Conservation (phyloP, 2,329 filamentous ascomycete genomes). For the Exophiala aquamarina region DNA sequence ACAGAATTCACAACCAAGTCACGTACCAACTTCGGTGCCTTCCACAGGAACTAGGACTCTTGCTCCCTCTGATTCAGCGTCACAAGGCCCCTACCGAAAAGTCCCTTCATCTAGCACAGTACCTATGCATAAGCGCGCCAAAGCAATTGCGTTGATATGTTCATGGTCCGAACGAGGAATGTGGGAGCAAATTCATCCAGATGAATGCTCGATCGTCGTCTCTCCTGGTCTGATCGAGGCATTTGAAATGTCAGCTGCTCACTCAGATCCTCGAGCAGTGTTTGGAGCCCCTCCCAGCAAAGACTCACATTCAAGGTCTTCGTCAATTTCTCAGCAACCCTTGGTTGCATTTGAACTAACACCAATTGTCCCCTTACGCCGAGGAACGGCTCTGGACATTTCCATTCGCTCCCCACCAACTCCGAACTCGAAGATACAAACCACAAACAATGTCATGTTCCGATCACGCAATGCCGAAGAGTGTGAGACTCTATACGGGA, state of each 20-base stretch:
- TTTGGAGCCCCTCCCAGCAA: constrained; percentile 24
- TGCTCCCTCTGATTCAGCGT: constrained; percentile 78
- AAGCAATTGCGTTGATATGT: constrained; percentile 61
- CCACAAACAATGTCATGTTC: constrained; percentile 83
- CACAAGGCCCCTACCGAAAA: constrained; percentile 67
- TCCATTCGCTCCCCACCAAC: constrained; percentile 88
- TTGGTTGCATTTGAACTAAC: constrained; percentile 79
- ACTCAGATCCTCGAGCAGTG: constrained; percentile 33
- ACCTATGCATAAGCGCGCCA: constrained; percentile 48
- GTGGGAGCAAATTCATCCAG: constrained; percentile 62
- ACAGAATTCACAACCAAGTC: constrained; percentile 39
- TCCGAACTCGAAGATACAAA: constrained; percentile 66
- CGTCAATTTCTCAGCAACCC: constrained; percentile 43
- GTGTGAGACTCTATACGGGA: constrained; percentile 76
- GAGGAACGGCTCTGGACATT: constrained; percentile 89
- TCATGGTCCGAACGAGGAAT: constrained; percentile 63
- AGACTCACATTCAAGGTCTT: constrained; percentile 28
- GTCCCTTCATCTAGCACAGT: constrained; percentile 43
- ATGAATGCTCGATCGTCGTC: constrained; percentile 63
- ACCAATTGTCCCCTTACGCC: constrained; percentile 82
- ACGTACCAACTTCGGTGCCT: constrained; percentile 40
- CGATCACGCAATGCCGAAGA: constrained; percentile 74
- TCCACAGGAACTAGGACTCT: constrained; percentile 56
- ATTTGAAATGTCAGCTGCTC: constrained; percentile 55
- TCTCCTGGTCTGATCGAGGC: constrained; percentile 66